phyloP scores from a whole-genome alignment of 108 stramenopile genomes.

The Mayamaea pseudoterrestris region DNA sequence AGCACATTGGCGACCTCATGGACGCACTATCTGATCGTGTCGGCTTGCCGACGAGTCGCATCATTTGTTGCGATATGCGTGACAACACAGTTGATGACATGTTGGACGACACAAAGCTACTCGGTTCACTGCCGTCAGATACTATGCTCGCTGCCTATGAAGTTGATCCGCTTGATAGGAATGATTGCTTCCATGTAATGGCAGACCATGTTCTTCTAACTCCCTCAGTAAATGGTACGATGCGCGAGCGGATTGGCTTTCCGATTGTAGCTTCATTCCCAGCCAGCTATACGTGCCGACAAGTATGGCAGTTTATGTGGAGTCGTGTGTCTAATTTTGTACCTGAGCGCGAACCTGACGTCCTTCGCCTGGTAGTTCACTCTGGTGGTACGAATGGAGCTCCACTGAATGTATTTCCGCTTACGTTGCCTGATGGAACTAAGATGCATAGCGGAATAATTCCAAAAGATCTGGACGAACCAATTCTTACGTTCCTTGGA shows the following conservation, averaged over 20 bases:
- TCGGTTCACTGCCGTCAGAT: conserved; percentile 13
- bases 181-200: conserved; percentile 18
- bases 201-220: conserved; percentile 15
- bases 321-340: conserved; percentile 21
- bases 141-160: conserved; percentile 40
- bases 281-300: conserved; percentile 22
- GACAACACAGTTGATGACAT: conserved; percentile 27
- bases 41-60: too few relatives aligned
- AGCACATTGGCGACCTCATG: conserved; percentile 15
- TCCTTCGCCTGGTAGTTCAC: too few relatives aligned
- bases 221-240: too few relatives aligned
- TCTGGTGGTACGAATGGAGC: too few relatives aligned
- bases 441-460: too few relatives aligned
- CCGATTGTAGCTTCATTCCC: conserved; percentile 48
- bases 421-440: too few relatives aligned
- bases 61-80: too few relatives aligned
- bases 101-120: conserved; percentile 20
- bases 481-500: conserved; percentile 14
- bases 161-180: conserved; percentile 17
- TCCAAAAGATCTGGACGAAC: conserved; percentile 17
- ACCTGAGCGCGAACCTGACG: too few relatives aligned
- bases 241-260: conserved; percentile 28
- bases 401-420: conserved; percentile 7
- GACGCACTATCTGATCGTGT: too few relatives aligned
- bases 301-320: conserved; percentile 43